These are phyloP conservation scores for Rugonectria rugulosa DNA, from an alignment of 2,329 filamentous ascomycete species.

Conservation along the genomic window DNA sequence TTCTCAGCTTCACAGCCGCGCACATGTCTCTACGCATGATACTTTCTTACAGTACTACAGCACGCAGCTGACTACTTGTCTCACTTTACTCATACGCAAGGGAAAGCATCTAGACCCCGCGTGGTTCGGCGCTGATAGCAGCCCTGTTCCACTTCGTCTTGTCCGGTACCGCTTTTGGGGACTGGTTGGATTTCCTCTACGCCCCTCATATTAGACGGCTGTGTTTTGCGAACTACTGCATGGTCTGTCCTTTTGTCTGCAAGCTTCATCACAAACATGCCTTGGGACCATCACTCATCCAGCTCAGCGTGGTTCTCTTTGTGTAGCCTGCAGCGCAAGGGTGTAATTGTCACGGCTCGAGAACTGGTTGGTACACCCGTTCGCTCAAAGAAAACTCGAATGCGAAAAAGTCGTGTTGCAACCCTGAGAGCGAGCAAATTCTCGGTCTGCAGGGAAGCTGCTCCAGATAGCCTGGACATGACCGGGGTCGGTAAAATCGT, in stretches of 20 bases:
- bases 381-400: not conserved
- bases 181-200: constrained; percentile 22
- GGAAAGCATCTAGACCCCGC: constrained; percentile 32
- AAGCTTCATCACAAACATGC: constrained; percentile 30
- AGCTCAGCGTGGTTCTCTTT: constrained; percentile 6
- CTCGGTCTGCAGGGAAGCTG: constrained; percentile 4
- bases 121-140: constrained; percentile 29
- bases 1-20: not conserved
- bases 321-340: not conserved
- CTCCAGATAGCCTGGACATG: constrained; percentile 20
- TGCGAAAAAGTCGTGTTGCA: not conserved
- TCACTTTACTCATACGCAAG: constrained; percentile 14
- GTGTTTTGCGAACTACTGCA: constrained; percentile 32
- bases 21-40: constrained; percentile 15
- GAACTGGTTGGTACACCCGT: not conserved
- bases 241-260: constrained; percentile 26
- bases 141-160: constrained; percentile 24
- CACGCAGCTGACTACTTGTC: constrained; percentile 9
- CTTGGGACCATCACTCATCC: constrained; percentile 22
- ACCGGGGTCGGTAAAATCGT: constrained; percentile 26
- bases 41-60: too few species aligned
- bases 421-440: constrained; percentile 6
- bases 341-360: constrained; percentile 1
- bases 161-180: constrained; percentile 29
- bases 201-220: constrained; percentile 18